phyloP scores from a whole-genome alignment of 176 grass and related monocot genomes.

The Aegilops tauschii region DNA sequence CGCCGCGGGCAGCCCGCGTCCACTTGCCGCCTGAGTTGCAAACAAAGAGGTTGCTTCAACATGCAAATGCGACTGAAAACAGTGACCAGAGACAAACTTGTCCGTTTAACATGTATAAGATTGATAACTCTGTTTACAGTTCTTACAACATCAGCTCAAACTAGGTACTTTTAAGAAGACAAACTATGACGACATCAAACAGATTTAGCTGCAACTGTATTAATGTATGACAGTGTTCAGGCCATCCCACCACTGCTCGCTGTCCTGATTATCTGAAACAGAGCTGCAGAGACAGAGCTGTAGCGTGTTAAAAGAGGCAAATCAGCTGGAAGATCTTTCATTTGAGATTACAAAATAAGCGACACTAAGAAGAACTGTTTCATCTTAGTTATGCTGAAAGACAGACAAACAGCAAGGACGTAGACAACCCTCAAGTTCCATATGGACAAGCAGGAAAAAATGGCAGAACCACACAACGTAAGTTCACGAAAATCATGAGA shows the following conservation, averaged over 20 bases:
- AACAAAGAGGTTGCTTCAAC: not conserved
- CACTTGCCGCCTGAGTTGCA: not conserved
- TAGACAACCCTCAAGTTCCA: not conserved
- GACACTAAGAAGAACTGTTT: not conserved
- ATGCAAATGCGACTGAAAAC: not conserved
- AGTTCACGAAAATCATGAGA: not conserved
- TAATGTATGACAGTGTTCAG: constrained; percentile 23
- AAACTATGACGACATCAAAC: constrained; percentile 3
- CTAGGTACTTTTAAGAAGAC: not conserved
- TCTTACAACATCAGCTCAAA: not conserved
- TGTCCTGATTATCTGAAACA: constrained; percentile 67
- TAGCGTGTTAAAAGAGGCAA: not conserved
- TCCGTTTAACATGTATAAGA: not conserved
- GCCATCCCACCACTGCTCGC: constrained; percentile 48
- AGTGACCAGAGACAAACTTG: not conserved
- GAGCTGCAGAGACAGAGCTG: constrained; percentile 27
- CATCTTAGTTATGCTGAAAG: not conserved
- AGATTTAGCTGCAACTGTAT: constrained; percentile 15
- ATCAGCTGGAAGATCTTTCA: not conserved
- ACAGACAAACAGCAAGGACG: not conserved
- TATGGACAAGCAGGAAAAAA: not conserved
- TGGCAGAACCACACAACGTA: not conserved
- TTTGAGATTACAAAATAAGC: not conserved
- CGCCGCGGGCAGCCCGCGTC: too few relatives aligned
- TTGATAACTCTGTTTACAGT: constrained; percentile 9